These are phyloP conservation scores for Fragaria ananassa DNA, from an alignment of 306 rosid species.

Conservation along the genomic window DNA sequence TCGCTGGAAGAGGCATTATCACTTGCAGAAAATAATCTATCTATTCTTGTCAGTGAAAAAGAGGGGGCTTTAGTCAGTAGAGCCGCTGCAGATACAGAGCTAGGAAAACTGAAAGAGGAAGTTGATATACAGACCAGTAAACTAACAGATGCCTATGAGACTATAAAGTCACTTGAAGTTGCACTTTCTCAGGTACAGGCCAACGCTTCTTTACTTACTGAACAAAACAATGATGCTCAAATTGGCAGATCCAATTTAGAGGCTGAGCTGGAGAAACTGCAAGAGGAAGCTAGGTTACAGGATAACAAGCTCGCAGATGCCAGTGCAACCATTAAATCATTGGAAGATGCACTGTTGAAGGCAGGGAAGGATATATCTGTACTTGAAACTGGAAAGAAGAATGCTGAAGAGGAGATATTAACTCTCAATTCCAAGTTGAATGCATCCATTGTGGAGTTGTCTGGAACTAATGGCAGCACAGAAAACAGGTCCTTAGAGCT, in stretches of 20 bases:
- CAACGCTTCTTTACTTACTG: slow-evolving; percentile 47
- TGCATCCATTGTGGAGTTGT: slow-evolving; percentile 63
- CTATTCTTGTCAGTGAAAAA: slow-evolving; percentile 52
- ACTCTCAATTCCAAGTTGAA: slow-evolving; percentile 62
- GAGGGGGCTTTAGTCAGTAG: slow-evolving; percentile 59
- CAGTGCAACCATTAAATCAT: slow-evolving; percentile 42
- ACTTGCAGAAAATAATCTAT: slow-evolving; percentile 55
- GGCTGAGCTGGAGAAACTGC: slow-evolving; percentile 64
- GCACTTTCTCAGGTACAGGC: slow-evolving; percentile 51
- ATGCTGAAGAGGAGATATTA: slow-evolving; percentile 64
- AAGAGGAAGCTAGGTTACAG: slow-evolving; percentile 55
- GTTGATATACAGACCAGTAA: slow-evolving; percentile 45
- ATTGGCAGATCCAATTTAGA: slow-evolving; percentile 52
- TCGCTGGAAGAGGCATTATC: slow-evolving; percentile 69
- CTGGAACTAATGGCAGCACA: slow-evolving; percentile 57
- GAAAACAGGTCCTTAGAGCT: slow-evolving; percentile 59
- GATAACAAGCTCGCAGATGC: slow-evolving; percentile 54
- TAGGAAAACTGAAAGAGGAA: slow-evolving; percentile 59
- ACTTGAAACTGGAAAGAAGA: slow-evolving; percentile 54
- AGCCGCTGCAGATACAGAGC: slow-evolving; percentile 59
- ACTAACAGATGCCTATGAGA: slow-evolving; percentile 60
- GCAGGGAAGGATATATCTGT: slow-evolving; percentile 59
- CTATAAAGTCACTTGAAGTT: slow-evolving; percentile 65
- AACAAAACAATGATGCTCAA: slow-evolving; percentile 57
- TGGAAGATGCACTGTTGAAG: slow-evolving; percentile 64